Percentiles rank a stretch among this genome's conserved stretches.
phyloP scores from a whole-genome alignment of 441 rosid species.

The Populus hybrid region DNA sequence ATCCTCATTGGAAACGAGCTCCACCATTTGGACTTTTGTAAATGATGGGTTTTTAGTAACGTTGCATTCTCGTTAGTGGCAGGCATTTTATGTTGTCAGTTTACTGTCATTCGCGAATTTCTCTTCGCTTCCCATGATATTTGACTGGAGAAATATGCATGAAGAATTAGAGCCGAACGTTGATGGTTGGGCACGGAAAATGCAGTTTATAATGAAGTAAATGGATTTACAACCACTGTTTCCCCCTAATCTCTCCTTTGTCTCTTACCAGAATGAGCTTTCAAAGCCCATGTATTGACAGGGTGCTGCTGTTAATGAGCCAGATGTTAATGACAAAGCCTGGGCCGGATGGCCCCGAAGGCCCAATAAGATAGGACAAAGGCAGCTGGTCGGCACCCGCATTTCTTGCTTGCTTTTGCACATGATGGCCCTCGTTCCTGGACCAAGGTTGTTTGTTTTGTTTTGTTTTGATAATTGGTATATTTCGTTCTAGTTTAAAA shows the following conservation, averaged over 20 bases:
- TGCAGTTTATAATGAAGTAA: not conserved
- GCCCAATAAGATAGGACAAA: not conserved
- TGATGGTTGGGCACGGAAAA: not conserved
- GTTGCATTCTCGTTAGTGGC: not conserved
- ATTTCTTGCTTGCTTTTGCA: not conserved
- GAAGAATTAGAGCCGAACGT: not conserved
- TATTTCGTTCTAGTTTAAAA: too few relatives aligned
- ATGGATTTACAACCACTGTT: not conserved
- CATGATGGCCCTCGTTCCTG: not conserved
- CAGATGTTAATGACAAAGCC: not conserved
- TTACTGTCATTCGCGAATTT: not conserved
- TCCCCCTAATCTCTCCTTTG: not conserved
- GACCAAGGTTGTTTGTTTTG: not conserved
- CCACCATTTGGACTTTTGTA: constrained; percentile 1
- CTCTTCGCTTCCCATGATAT: not conserved
- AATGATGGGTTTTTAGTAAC: not conserved
- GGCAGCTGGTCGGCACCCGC: not conserved
- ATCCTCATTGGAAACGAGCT: constrained; percentile 5
- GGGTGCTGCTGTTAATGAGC: not conserved
- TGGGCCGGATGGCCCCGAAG: not conserved
- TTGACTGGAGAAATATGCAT: not conserved
- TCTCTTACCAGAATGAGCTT: not conserved
- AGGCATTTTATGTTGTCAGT: not conserved
- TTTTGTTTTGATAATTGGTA: too few relatives aligned
- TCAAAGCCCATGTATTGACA: not conserved